A percentile compares a stretch with the other conserved stretches of the same genome.
These are phyloP conservation scores for Fusarium sulawesiense DNA, from an alignment of 2,329 filamentous ascomycete genomes.

Conservation along the genomic window DNA sequence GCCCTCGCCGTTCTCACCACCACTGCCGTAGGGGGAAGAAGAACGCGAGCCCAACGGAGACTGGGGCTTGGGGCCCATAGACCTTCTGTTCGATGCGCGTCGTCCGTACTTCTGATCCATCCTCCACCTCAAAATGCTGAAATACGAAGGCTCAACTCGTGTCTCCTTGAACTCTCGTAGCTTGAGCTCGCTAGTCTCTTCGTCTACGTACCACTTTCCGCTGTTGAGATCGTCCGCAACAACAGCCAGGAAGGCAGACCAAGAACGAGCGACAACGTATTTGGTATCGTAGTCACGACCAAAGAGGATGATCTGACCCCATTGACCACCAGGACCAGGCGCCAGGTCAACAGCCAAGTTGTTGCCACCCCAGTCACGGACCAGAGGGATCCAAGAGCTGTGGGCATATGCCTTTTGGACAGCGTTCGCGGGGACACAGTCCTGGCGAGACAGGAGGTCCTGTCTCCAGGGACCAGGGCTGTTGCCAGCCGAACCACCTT, in stretches of 20 bases:
- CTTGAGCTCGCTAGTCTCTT: conserved; percentile 91
- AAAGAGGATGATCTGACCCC: conserved; percentile 97
- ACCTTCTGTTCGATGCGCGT: conserved; percentile 64
- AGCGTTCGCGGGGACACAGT: conserved; percentile 85
- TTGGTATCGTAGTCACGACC: conserved; percentile 99
- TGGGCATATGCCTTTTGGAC: conserved; percentile 95
- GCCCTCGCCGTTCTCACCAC: conserved; percentile 69
- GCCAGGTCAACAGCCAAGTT: conserved; percentile 94
- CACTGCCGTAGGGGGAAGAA: conserved; percentile 73
- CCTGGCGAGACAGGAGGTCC: conserved; percentile 84
- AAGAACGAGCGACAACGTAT: conserved; percentile 93
- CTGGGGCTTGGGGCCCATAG: conserved; percentile 58
- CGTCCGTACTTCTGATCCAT: conserved; percentile 95
- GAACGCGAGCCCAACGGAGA: conserved; percentile 63
- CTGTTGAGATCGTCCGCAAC: conserved; percentile 92
- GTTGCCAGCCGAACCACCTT: conserved; percentile 63
- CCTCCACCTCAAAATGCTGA: conserved; percentile 95
- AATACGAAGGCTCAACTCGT: conserved; percentile 90
- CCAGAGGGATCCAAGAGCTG: conserved; percentile 93
- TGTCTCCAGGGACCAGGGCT: conserved; percentile 80
- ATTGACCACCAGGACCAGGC: conserved; percentile 87
- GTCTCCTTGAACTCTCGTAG: conserved; percentile 89
- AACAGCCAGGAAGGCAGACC: conserved; percentile 85
- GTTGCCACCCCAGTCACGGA: conserved; percentile 98
- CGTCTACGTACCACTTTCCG: conserved; percentile 91